Conservation (phyloP, 2,329 filamentous ascomycete genomes). For the Colletotrichum cordylinicola region DNA sequence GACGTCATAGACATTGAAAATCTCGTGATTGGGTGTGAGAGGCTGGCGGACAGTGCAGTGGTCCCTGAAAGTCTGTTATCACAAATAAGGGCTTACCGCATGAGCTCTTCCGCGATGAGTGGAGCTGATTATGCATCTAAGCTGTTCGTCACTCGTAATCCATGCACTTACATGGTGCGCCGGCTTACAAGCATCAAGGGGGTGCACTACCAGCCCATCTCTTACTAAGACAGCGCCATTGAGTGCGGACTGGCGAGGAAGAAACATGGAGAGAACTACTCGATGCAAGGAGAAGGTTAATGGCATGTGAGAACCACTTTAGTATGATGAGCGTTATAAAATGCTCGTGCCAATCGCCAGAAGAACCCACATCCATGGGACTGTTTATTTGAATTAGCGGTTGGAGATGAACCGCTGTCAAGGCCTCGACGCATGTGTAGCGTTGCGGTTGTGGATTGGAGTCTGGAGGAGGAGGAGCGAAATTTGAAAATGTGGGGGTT, state of each 20-base stretch:
- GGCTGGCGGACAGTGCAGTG: neutral
- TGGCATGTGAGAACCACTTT: neutral
- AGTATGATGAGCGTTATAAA: neutral
- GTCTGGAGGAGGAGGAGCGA: neutral
- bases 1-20: neutral
- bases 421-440: neutral
- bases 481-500: constrained; percentile 5
- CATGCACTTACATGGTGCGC: neutral
- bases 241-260: neutral
- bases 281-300: neutral
- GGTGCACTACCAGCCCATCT: neutral
- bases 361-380: neutral
- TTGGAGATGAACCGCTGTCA: neutral
- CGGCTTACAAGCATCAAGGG: neutral
- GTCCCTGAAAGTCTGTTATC: neutral
- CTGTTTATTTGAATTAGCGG: neutral
- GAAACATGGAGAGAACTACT: neutral
- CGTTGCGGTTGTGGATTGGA: neutral
- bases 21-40: neutral
- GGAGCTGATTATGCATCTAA: neutral
- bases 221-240: neutral
- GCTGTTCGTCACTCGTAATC: fast-evolving
- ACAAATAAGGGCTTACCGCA: neutral
- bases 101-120: neutral
- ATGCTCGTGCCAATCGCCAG: neutral